Evolutionary conservation across 2,329 filamentous ascomycete genomes (phyloP).

Genomic region (Colletotrichum noveboracense): DNA sequence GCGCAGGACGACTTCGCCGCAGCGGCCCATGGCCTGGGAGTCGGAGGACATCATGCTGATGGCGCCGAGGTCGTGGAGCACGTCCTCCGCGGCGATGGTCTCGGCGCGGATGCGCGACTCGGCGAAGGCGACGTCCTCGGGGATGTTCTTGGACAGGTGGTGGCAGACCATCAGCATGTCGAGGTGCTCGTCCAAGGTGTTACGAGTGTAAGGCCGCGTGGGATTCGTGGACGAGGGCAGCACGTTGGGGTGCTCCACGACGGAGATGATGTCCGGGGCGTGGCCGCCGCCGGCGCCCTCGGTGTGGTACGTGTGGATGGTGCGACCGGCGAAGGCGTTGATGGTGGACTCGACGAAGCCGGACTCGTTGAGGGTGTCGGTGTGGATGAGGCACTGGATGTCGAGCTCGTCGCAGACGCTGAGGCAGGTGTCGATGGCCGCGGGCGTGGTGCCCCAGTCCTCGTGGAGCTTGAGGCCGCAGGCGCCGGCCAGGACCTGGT

Average conservation of each 20-base stretch:
- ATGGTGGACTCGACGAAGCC: constrained; percentile 96
- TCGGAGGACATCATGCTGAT: constrained; percentile 98
- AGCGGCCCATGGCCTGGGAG: constrained; percentile 95
- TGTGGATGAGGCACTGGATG: constrained; percentile 93
- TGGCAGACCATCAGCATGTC: constrained; percentile 99
- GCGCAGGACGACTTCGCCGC: constrained; percentile 88
- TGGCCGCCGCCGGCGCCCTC: constrained; percentile 95
- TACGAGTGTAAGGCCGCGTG: constrained; percentile 86
- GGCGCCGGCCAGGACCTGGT: constrained; percentile 83
- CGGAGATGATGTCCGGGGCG: constrained; percentile 93
- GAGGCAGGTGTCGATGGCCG: constrained; percentile 88
- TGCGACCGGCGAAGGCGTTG: constrained; percentile 81
- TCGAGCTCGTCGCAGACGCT: constrained; percentile 88
- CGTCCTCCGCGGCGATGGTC: constrained; percentile 95
- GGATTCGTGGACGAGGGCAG: constrained; percentile 92
- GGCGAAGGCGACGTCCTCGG: constrained; percentile 94
- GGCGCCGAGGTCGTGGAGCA: constrained; percentile 91
- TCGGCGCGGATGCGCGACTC: constrained; percentile 94
- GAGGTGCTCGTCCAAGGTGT: constrained; percentile 94
- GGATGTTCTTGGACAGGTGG: constrained; percentile 89
- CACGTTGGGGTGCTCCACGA: constrained; percentile 88
- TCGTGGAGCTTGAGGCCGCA: constrained; percentile 95
- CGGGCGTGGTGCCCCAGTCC: constrained; percentile 92
- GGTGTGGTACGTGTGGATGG: constrained; percentile 96
- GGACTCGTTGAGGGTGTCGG: constrained; percentile 94